Conservation (phyloP, 768 basidiomycete species). For the Flagelloscypha sp. region DNA sequence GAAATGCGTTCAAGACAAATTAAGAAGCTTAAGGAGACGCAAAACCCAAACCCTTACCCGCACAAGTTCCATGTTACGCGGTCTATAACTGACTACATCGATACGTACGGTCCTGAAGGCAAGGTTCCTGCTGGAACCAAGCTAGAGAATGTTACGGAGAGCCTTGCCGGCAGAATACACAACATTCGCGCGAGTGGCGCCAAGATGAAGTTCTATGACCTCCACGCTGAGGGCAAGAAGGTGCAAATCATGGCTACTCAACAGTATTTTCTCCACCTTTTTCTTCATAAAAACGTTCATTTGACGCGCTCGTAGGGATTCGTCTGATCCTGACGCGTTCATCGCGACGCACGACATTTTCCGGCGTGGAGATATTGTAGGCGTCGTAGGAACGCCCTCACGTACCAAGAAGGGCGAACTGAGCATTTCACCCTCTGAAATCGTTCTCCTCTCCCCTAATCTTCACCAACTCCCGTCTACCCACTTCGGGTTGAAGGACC, state of each 20-base stretch:
- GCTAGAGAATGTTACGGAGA: slow-evolving; percentile 48
- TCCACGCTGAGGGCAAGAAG: slow-evolving; percentile 86
- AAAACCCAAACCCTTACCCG: slow-evolving; percentile 90
- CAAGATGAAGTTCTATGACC: slow-evolving; percentile 91
- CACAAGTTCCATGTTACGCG: slow-evolving; percentile 94
- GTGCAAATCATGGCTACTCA: slow-evolving; percentile 92
- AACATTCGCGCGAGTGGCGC: slow-evolving; percentile 75
- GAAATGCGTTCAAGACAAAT: slow-evolving; percentile 88
- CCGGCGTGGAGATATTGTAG: slow-evolving; percentile 94
- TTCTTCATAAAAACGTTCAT: too few relatives aligned
- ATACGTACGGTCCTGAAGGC: slow-evolving; percentile 64
- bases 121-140: slow-evolving; percentile 60
- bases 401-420: slow-evolving; percentile 96
- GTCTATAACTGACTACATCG: slow-evolving; percentile 69
- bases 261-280: slow-evolving; percentile 41
- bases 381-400: slow-evolving; percentile 80
- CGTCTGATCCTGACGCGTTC: slow-evolving; percentile 56
- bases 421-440: slow-evolving; percentile 73
- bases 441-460: slow-evolving; percentile 90
- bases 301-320: slow-evolving; percentile 39
- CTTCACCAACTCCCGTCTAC: slow-evolving; percentile 90
- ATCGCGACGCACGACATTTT: slow-evolving; percentile 72
- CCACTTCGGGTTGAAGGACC: slow-evolving; percentile 94
- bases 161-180: slow-evolving; percentile 85
- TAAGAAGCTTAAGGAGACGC: slow-evolving; percentile 73